These are phyloP conservation scores for Aegilops speltoides DNA, from an alignment of 176 grass and related monocot genomes.

Conservation along the genomic window DNA sequence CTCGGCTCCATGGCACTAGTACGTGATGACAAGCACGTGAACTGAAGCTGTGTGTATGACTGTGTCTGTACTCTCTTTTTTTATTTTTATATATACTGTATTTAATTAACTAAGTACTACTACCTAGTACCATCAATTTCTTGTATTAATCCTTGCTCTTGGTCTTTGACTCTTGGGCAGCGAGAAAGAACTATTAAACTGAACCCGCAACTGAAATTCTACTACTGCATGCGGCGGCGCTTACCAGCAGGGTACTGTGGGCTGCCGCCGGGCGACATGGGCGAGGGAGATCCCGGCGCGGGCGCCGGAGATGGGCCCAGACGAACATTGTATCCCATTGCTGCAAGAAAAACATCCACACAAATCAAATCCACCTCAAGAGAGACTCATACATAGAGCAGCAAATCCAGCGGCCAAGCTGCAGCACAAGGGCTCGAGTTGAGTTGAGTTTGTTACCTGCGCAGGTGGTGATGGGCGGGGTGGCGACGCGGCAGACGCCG, in stretches of 20 bases:
- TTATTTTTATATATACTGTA: no score
- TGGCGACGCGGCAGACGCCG: slow-evolving; percentile 62
- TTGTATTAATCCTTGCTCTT: background rate
- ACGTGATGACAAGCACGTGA: background rate
- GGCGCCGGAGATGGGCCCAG: slow-evolving; percentile 46
- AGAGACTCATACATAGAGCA: background rate
- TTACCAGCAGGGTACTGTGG: slow-evolving; percentile 60
- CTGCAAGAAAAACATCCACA: slow-evolving; percentile 2
- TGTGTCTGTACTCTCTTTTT: background rate
- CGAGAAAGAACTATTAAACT: background rate
- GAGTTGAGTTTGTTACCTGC: slow-evolving; percentile 10
- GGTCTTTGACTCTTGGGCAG: background rate
- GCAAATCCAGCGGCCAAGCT: no score
- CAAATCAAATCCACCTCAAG: background rate
- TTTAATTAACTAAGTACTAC: no score
- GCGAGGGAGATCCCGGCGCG: background rate
- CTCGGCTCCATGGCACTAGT: background rate
- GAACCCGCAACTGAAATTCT: background rate
- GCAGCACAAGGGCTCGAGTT: background rate
- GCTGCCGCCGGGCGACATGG: background rate
- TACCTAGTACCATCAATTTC: no score
- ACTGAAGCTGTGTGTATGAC: no score
- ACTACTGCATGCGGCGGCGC: background rate
- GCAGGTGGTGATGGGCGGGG: slow-evolving; percentile 67
- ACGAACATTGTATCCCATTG: slow-evolving; percentile 48